Percentiles rank a stretch among this genome's conserved stretches.
phyloP scores from a whole-genome alignment of 2,329 filamentous ascomycete species.

The Pyrenophora teres region DNA sequence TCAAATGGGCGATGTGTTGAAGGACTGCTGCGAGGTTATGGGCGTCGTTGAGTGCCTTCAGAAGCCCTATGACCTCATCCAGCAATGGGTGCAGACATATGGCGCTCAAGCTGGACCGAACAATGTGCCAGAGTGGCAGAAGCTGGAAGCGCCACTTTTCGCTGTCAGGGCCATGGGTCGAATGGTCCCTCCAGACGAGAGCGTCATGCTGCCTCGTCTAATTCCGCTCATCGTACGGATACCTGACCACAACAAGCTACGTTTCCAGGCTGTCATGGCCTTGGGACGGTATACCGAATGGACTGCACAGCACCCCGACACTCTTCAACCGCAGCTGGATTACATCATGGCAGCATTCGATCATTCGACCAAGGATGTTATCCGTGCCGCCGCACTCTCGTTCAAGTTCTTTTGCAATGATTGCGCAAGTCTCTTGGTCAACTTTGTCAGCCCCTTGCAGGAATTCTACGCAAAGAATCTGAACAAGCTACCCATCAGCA shows the following conservation, averaged over 20 bases:
- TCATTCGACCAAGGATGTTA: constrained; percentile 85
- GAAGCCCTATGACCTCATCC: constrained; percentile 85
- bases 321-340: constrained; percentile 87
- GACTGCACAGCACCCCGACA: constrained; percentile 92
- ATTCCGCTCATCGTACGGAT: constrained; percentile 95
- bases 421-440: constrained; percentile 83
- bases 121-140: constrained; percentile 91
- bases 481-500: constrained; percentile 80
- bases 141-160: constrained; percentile 92
- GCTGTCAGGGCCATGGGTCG: constrained; percentile 94
- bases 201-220: constrained; percentile 82
- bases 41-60: constrained; percentile 87
- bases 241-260: constrained; percentile 94
- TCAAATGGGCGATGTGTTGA: constrained; percentile 95
- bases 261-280: constrained; percentile 97
- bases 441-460: constrained; percentile 84
- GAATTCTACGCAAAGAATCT: constrained; percentile 90
- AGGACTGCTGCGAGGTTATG: constrained; percentile 96
- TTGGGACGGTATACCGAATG: constrained; percentile 96
- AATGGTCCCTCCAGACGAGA: constrained; percentile 91
- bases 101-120: constrained; percentile 73
- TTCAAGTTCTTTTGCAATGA: constrained; percentile 98
- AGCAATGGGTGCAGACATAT: constrained; percentile 84
- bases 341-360: constrained; percentile 95
- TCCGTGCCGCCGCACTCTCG: constrained; percentile 87